These are phyloP conservation scores for Fusarium robinianum DNA, from an alignment of 2,329 filamentous ascomycete species.

Conservation along the genomic window DNA sequence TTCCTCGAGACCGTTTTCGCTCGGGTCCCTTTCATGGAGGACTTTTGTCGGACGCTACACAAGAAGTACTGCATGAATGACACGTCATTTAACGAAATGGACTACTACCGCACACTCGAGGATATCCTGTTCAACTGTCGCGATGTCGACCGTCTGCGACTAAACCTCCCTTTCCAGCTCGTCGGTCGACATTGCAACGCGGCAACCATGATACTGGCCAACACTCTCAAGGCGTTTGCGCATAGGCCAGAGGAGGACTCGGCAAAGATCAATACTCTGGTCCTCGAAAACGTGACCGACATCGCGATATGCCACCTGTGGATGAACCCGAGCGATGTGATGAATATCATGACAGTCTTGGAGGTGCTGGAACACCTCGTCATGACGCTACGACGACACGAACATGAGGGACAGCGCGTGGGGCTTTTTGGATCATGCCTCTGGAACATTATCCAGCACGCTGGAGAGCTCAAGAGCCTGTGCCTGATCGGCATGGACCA, in stretches of 20 bases:
- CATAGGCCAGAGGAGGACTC: constrained; percentile 51
- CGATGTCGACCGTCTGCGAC: constrained; percentile 50
- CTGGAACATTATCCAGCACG: constrained; percentile 55
- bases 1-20: constrained; percentile 53
- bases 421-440: constrained; percentile 50
- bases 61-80: constrained; percentile 54
- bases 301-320: constrained; percentile 53
- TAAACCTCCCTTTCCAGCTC: constrained; percentile 58
- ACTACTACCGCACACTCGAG: constrained; percentile 49
- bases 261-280: constrained; percentile 49
- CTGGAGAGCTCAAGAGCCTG: constrained; percentile 50
- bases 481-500: constrained; percentile 53
- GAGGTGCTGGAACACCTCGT: constrained; percentile 50
- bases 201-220: constrained; percentile 57
- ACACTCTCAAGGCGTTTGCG: constrained; percentile 54
- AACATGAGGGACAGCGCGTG: constrained; percentile 42
- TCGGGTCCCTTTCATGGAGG: constrained; percentile 50
- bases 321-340: constrained; percentile 56
- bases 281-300: constrained; percentile 57
- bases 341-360: constrained; percentile 52
- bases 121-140: constrained; percentile 51
- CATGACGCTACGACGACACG: constrained; percentile 52
- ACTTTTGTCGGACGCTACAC: constrained; percentile 50
- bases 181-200: constrained; percentile 51
- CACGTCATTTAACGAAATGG: constrained; percentile 53